phyloP scores from a whole-genome alignment of 2,329 filamentous ascomycete genomes.

The Shiraia sp. region DNA sequence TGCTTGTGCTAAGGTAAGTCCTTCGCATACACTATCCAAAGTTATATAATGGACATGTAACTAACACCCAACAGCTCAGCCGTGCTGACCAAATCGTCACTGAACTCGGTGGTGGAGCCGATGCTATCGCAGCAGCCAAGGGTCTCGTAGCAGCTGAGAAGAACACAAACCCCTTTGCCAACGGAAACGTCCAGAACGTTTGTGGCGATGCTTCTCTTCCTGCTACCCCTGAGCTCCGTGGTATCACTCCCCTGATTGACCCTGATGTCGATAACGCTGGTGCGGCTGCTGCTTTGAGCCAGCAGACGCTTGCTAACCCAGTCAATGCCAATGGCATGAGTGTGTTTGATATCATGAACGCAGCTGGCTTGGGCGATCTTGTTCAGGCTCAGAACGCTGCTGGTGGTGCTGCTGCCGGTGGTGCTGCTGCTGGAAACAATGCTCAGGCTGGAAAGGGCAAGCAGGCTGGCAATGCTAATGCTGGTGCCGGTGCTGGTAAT shows the following conservation, averaged over 20 bases:
- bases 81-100: conserved; percentile 68
- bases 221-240: conserved; percentile 62
- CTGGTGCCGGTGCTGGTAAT: conserved; percentile 7
- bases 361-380: conserved; percentile 67
- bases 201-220: conserved; percentile 68
- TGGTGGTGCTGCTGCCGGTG: conserved; percentile 41
- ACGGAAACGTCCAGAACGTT: conserved; percentile 61
- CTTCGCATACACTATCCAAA: neutral
- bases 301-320: conserved; percentile 55
- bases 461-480: neutral
- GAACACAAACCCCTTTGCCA: conserved; percentile 72
- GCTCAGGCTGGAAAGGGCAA: conserved; percentile 8
- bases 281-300: conserved; percentile 64
- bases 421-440: conserved; percentile 21
- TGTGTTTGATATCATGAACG: conserved; percentile 65
- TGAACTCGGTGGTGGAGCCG: conserved; percentile 62
- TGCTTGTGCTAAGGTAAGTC: conserved; percentile 64
- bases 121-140: conserved; percentile 64
- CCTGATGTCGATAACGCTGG: conserved; percentile 63
- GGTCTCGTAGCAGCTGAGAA: conserved; percentile 69
- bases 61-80: conserved; percentile 51
- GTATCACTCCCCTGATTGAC: conserved; percentile 70
- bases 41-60: neutral
- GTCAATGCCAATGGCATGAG: conserved; percentile 65
- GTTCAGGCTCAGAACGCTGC: conserved; percentile 48